phyloP scores from a whole-genome alignment of 495 filamentous ascomycete genomes.

The Penicillium manginii region DNA sequence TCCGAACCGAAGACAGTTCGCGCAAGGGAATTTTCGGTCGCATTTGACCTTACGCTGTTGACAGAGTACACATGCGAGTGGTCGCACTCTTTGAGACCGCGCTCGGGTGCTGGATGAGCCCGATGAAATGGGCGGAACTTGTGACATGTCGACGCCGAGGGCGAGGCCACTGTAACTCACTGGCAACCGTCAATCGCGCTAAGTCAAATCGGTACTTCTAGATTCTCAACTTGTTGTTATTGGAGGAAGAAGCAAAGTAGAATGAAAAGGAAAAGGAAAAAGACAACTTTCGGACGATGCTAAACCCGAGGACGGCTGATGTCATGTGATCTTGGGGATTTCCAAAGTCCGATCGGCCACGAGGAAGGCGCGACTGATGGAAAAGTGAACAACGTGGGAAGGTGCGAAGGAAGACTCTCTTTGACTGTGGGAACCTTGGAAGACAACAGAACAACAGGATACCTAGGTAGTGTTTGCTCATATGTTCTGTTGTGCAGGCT shows the following conservation, averaged over 20 bases:
- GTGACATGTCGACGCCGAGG: not conserved
- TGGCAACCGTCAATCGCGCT: too few species aligned
- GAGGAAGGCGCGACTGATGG: not conserved
- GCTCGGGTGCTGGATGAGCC: not conserved
- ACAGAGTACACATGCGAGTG: conserved; percentile 61
- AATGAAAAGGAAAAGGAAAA: too few species aligned
- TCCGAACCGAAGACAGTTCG: conserved; percentile 46
- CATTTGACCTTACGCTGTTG: conserved; percentile 64
- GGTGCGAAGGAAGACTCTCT: not conserved
- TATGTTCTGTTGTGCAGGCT: too few species aligned
- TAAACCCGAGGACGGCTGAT: not conserved
- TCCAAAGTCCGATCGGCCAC: not conserved
- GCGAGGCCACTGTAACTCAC: too few species aligned
- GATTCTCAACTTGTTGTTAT: too few species aligned
- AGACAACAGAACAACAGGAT: too few species aligned
- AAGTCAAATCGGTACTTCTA: too few species aligned
- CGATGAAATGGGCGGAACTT: not conserved
- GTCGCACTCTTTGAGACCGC: conserved; percentile 44
- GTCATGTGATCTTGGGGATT: not conserved
- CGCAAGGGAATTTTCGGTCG: conserved; percentile 58
- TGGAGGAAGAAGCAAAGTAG: too few species aligned
- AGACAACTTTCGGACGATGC: not conserved
- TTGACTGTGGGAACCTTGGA: too few species aligned
- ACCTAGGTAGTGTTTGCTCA: too few species aligned
- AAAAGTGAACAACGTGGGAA: too few species aligned